phyloP scores from a whole-genome alignment of 2,329 filamentous ascomycete species.

The Fusarium veterinarium region DNA sequence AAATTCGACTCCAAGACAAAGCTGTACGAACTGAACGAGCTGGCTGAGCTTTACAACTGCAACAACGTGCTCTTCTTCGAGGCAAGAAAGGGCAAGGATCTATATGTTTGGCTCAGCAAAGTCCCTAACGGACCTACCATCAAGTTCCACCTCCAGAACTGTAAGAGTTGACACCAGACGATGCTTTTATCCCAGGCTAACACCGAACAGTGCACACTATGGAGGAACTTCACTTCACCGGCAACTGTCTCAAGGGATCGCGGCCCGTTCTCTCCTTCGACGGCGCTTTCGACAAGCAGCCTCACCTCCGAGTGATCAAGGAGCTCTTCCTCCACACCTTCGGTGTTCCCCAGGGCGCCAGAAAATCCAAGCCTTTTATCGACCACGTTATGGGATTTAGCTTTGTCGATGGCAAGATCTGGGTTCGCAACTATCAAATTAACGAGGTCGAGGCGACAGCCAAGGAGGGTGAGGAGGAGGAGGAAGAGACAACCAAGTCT shows the following conservation, averaged over 20 bases:
- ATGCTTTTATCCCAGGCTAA: constrained; percentile 37
- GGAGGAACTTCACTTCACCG: constrained; percentile 96
- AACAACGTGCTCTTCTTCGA: constrained; percentile 97
- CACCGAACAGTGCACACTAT: constrained; percentile 82
- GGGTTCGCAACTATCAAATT: constrained; percentile 95
- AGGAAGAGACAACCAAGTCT: constrained; percentile 57
- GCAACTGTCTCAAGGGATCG: constrained; percentile 95
- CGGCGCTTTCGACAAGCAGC: constrained; percentile 81
- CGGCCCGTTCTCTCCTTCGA: constrained; percentile 94
- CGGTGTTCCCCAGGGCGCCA: constrained; percentile 87
- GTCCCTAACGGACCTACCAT: constrained; percentile 76
- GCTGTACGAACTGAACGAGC: constrained; percentile 82
- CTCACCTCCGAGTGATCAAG: constrained; percentile 85
- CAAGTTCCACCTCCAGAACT: constrained; percentile 81
- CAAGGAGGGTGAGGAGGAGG: constrained; percentile 55
- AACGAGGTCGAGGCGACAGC: constrained; percentile 77
- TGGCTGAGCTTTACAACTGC: constrained; percentile 84
- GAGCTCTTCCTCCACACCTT: constrained; percentile 92
- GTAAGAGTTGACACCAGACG: constrained; percentile 53
- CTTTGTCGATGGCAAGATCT: constrained; percentile 91
- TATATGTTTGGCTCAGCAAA: constrained; percentile 94
- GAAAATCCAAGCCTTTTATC: constrained; percentile 94
- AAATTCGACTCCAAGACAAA: constrained; percentile 98
- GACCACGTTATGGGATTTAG: constrained; percentile 96
- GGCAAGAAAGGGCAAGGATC: constrained; percentile 91